These are phyloP conservation scores for Pyrenochaeta sp. DNA, from an alignment of 2,329 filamentous ascomycete genomes.

Conservation along the genomic window DNA sequence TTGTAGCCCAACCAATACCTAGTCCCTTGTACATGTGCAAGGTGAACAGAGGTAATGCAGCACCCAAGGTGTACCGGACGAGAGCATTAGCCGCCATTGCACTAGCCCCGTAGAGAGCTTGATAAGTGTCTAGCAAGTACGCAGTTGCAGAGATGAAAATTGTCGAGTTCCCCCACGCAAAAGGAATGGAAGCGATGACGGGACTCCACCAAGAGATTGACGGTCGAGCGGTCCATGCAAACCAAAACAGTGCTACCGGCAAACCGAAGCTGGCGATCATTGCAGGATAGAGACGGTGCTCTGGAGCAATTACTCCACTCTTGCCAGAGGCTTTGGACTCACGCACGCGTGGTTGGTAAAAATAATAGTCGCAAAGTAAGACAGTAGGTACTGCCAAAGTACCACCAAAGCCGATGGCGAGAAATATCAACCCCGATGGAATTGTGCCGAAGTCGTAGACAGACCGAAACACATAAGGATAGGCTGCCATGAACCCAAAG, in stretches of 20 bases:
- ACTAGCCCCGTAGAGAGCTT: constrained; percentile 69
- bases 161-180: constrained; percentile 50
- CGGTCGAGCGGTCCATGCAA: constrained; percentile 16
- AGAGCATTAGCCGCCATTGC: constrained; percentile 62
- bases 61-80: no score
- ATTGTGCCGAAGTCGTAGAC: constrained; percentile 21
- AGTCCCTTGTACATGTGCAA: no score
- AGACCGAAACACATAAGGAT: constrained; percentile 28
- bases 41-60: no score
- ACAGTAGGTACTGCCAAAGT: constrained; percentile 18
- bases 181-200: constrained; percentile 44
- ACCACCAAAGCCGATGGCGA: constrained; percentile 31
- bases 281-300: constrained; percentile 8
- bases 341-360: constrained; percentile 35
- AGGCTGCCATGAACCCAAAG: constrained; percentile 36
- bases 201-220: constrained; percentile 49
- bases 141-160: constrained; percentile 56
- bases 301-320: neutral
- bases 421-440: constrained; percentile 13
- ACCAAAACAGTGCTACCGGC: constrained; percentile 15
- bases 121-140: constrained; percentile 63
- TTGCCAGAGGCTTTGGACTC: neutral
- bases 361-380: constrained; percentile 35
- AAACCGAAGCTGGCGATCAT: constrained; percentile 10
- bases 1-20: no score